Base-by-base conservation (phyloP, 257 asterid species). In the Ehretia macrophylla region DNA sequence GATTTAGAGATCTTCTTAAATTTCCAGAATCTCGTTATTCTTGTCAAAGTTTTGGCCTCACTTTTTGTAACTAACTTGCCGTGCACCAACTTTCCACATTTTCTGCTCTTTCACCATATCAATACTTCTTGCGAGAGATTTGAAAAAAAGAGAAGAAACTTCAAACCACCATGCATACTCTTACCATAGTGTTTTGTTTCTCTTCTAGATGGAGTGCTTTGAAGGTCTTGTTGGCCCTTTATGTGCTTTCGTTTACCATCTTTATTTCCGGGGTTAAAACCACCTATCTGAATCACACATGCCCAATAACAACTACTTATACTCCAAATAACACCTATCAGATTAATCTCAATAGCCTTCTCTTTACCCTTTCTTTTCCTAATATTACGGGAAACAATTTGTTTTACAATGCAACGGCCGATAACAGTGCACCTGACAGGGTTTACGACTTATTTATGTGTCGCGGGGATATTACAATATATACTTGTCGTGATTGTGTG, bases 341-440 rank as follows among this genome's bases (percentile, higher is more conserved):
- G 8, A 10, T 8, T 14, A 73, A 68, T 59, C 61, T 68, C 16
- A 42, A 42, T 42, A 42, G 47, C 47, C 47, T 42, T 42, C 47
- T 42, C 11, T 42, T 10, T 10, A 42, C 14, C 16, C 16, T 42
- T 42, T 42, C 35, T 27, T 1, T 1, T 42, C 8, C 47, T 14
- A 42, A 42, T 3, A 42, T 2, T 42, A 42, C 47, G 16, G 12
- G 16, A 4, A 42, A 42, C 47, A 42, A 10, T 10, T 3, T 10
- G 12, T 42, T 42, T 42, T 42, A 42, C 47, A 10, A 4, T 10
- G 12, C 47, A 10, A 42, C 47, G 16, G 47, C 47, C 4, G 47
- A 10, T 42, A 14, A 42, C 16, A 10, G 47, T 42, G 11, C 47
- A 4, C 2, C 47, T 10, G 47, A 42, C 11, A 4, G 47, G 12